Conservation (phyloP, 441 rosid species). For the Gossypium davidsonii region DNA sequence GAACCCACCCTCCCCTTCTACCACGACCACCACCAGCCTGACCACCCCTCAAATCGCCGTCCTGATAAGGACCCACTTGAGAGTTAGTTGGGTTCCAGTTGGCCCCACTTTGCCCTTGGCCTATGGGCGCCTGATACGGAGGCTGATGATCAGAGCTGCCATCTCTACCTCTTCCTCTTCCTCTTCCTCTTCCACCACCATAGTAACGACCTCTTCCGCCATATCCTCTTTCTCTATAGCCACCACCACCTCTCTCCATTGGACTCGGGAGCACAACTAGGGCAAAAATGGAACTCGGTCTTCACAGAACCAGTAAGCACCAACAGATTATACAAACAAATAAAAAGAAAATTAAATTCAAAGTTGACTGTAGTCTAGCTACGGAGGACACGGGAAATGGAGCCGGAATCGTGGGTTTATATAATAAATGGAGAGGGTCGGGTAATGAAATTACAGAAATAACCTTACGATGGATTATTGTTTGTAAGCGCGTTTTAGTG, state of each 20-base stretch:
- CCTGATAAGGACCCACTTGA: not conserved
- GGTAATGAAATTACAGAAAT: not conserved
- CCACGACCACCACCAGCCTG: not conserved
- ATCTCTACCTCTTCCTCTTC: not conserved
- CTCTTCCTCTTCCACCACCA: slow-evolving; percentile 5
- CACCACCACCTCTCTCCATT: slow-evolving; percentile 46
- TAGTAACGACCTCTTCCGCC: slow-evolving; percentile 8
- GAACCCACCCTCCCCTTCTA: not conserved
- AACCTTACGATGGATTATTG: not conserved
- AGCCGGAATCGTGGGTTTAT: not conserved
- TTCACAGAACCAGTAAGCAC: not conserved
- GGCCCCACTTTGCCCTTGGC: not conserved
- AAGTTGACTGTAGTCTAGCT: too few species aligned
- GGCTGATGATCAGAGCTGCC: not conserved
- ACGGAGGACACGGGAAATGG: not conserved
- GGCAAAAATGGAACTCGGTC: not conserved
- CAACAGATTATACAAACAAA: not conserved
- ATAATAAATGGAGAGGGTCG: not conserved
- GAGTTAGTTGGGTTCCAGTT: not conserved
- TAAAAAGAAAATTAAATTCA: not conserved
- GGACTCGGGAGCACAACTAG: slow-evolving; percentile 22
- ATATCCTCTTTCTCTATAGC: slow-evolving; percentile 11
- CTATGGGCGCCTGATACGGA: not conserved
- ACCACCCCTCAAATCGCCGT: not conserved
- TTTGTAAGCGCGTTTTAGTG: too few species aligned